These are phyloP conservation scores for Salvia splendens DNA, from an alignment of 257 asterid genomes.

Conservation along the genomic window DNA sequence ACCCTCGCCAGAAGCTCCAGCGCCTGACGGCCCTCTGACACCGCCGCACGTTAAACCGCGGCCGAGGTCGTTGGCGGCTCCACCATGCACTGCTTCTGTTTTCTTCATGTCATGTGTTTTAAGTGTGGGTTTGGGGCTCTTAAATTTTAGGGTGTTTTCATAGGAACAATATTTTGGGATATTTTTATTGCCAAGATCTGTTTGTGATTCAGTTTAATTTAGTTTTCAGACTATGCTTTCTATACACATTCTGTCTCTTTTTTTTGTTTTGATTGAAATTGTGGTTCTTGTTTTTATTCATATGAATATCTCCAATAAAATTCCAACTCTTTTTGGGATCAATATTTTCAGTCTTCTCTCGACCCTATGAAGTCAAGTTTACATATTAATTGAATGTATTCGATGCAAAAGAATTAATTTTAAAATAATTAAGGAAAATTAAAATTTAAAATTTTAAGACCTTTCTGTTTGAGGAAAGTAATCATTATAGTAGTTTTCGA, in stretches of 20 bases:
- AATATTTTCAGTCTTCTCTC: no score
- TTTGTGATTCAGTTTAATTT: slow-evolving; percentile 24
- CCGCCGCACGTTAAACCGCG: slow-evolving; percentile 32
- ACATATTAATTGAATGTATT: no score
- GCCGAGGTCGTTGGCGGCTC: slow-evolving; percentile 26
- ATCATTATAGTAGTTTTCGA: no score
- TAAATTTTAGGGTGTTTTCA: slow-evolving; percentile 19
- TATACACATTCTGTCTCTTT: not conserved
- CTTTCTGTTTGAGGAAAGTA: no score
- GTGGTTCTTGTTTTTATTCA: not conserved
- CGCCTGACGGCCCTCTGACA: not conserved
- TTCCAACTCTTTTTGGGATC: no score
- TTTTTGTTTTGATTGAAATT: not conserved
- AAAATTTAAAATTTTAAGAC: no score
- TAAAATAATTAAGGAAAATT: no score
- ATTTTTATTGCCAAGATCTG: slow-evolving; percentile 17
- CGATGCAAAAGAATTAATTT: no score
- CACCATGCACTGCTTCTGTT: not conserved
- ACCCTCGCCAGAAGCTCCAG: slow-evolving; percentile 14
- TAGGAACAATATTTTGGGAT: slow-evolving; percentile 11
- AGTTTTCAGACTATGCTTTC: not conserved
- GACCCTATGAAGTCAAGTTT: no score
- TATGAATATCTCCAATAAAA: no score
- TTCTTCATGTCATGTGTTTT: slow-evolving; percentile 3
- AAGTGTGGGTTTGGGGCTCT: slow-evolving; percentile 31